Evolutionary conservation across 2,329 filamentous ascomycete species (phyloP), one percentile per base, ranked within the genome.

Genomic region (Arthrobotrys sphaeroides): DNA sequence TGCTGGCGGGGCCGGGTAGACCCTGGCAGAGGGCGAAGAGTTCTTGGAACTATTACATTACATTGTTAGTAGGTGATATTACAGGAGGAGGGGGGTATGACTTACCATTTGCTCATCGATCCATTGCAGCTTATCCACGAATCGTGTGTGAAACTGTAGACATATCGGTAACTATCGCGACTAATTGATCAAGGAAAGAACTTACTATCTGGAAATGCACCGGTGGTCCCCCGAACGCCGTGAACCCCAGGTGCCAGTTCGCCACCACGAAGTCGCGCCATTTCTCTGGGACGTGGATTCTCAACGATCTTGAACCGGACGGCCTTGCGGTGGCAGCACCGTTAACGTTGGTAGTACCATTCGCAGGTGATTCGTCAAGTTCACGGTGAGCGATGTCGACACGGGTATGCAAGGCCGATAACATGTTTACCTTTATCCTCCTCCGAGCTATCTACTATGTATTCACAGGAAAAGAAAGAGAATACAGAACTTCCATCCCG

Each of bases 1-100:
- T 92, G 77, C 87, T 90, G 0, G 78, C 90, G 0, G 90, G 90
- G 0, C 90, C 90, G 0, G 88, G 88, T 1, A 92, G 84, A 0
- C 88, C 88, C 82, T 92, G 90, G 16, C 86, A 87, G 49, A 92
- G 82, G 24, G 88, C 89, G 81, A 93, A 92, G 0, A 92, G 85
- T 79, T 92, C 90, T 81, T 91, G 88, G 81, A 90, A 92, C 88
- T 90, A 51, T 38, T 36, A 55, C 22, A 6, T 61, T 40, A 3
- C 20, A 5, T 36, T 55, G 26, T 55, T 36, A 55, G 73, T 28
- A 42, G n/a, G 24, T 49, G 20, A 28, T 22, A 18, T 61, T 38
- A 6, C 33, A 31, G 24, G 24, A 51, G 13, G 1, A 5, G 9
- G 33, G 16, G 24, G 40, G 18, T 18, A 13, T 24, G 31, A 20